Conservation (phyloP, 768 basidiomycete genomes). For the Leccinum rimulosum region DNA sequence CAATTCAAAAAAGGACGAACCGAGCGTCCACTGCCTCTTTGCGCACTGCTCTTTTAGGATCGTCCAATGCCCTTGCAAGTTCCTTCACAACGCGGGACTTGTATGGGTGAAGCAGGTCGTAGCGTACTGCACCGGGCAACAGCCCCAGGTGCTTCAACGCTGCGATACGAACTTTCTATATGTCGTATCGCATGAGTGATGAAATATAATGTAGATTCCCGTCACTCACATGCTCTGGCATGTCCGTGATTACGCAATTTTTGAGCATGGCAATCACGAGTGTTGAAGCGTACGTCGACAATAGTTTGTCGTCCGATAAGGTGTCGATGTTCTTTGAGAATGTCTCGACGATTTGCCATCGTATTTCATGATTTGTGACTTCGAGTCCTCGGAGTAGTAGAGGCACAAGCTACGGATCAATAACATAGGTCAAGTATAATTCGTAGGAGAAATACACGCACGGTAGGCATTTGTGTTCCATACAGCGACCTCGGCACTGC, state of each 20-base stretch:
- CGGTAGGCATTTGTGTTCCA: constrained; percentile 60
- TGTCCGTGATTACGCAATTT: constrained; percentile 50
- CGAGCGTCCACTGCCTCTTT: constrained; percentile 86
- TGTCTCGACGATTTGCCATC: constrained; percentile 77
- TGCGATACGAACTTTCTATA: constrained; percentile 69
- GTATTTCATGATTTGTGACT: constrained; percentile 68
- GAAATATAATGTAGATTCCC: not conserved
- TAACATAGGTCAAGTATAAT: not conserved
- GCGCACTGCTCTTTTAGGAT: constrained; percentile 82
- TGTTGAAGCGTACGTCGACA: constrained; percentile 69
- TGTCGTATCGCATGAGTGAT: not conserved
- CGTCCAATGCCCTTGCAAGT: constrained; percentile 77
- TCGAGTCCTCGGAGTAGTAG: constrained; percentile 83
- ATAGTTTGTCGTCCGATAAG: constrained; percentile 44
- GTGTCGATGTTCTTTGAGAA: constrained; percentile 69
- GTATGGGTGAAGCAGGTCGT: constrained; percentile 78
- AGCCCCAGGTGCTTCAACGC: constrained; percentile 74
- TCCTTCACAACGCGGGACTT: constrained; percentile 73
- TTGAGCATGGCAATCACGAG: constrained; percentile 72
- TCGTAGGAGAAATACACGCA: constrained; percentile 27
- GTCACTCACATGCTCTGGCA: constrained; percentile 54
- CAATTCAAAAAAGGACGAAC: constrained; percentile 24
- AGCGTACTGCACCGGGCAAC: constrained; percentile 75
- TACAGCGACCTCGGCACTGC: constrained; percentile 78
- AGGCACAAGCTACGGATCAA: constrained; percentile 71